phyloP scores from a whole-genome alignment of 1,284 basidiomycete species.

The Leccinum fallax region DNA sequence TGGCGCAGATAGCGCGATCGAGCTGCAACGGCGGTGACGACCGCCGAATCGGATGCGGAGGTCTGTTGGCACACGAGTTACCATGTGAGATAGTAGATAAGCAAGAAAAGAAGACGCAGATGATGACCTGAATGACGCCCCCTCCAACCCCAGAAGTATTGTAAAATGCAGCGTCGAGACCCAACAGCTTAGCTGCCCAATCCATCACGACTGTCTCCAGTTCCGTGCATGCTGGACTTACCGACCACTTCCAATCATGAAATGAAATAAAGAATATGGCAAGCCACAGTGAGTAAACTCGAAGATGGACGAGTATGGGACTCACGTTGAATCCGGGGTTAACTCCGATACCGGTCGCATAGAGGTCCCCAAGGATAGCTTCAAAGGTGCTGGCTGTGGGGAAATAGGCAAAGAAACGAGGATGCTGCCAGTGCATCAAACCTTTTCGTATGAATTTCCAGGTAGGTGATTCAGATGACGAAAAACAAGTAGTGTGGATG shows the following conservation, averaged over 20 bases:
- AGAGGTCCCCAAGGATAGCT: conserved; percentile 81
- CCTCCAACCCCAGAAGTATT: conserved; percentile 75
- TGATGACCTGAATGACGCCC: conserved; percentile 75
- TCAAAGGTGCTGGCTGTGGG: conserved; percentile 86
- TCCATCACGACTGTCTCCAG: conserved; percentile 90
- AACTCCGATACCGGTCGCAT: conserved; percentile 63
- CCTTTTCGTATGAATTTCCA: conserved; percentile 39
- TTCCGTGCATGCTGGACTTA: conserved; percentile 91
- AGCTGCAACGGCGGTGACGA: conserved; percentile 85
- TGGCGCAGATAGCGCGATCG: conserved; percentile 56
- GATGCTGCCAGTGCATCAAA: conserved; percentile 87
- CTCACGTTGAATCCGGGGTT: conserved; percentile 92
- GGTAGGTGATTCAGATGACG: conserved; percentile 7
- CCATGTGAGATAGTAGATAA: neutral
- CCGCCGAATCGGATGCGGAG: conserved; percentile 82
- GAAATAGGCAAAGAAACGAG: conserved; percentile 86
- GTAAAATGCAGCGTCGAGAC: conserved; percentile 67
- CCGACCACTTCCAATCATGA: conserved; percentile 63
- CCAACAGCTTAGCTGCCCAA: conserved; percentile 88
- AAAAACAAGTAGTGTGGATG: neutral
- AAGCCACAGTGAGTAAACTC: neutral
- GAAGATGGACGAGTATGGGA: neutral
- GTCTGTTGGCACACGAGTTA: conserved; percentile 47
- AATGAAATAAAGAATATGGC: neutral
- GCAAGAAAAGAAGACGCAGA: neutral